phyloP scores from a whole-genome alignment of 2,329 filamentous ascomycete species.

The Aspergillus udagawae region DNA sequence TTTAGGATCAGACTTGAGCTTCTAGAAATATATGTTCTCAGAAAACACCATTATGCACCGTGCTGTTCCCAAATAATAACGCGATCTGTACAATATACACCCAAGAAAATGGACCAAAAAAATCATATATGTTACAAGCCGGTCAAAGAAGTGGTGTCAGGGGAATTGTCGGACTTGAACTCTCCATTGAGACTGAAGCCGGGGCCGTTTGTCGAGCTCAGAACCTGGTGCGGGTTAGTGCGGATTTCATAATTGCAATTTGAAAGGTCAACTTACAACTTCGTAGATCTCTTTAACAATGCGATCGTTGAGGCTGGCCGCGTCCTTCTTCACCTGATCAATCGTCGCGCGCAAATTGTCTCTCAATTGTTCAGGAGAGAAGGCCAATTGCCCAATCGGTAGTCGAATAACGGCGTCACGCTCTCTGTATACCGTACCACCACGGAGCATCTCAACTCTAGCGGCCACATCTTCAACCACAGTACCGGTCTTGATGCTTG shows the following conservation, averaged over 20 bases:
- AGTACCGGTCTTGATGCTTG: slow-evolving; percentile 79
- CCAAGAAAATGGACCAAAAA: slow-evolving; percentile 22
- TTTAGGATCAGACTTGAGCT: slow-evolving; percentile 25
- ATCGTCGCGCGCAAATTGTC: slow-evolving; percentile 79
- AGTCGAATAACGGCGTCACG: slow-evolving; percentile 77
- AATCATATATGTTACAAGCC: slow-evolving; percentile 44
- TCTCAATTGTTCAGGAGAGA: slow-evolving; percentile 80
- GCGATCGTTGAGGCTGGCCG: slow-evolving; percentile 59
- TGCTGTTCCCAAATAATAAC: slow-evolving; percentile 37
- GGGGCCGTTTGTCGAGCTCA: slow-evolving; percentile 83
- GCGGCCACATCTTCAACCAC: slow-evolving; percentile 74
- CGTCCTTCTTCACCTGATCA: slow-evolving; percentile 72
- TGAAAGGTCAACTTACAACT: slow-evolving; percentile 47
- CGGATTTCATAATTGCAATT: slow-evolving; percentile 4
- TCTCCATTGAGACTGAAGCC: slow-evolving; percentile 83
- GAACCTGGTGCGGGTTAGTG: slow-evolving; percentile 59
- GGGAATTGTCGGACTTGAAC: slow-evolving; percentile 61
- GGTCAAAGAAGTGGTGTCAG: slow-evolving; percentile 47
- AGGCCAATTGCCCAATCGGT: slow-evolving; percentile 85
- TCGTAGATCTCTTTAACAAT: slow-evolving; percentile 70
- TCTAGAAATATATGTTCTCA: slow-evolving; percentile 20
- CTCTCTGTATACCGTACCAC: slow-evolving; percentile 84
- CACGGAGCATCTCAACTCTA: slow-evolving; percentile 77
- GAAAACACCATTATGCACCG: slow-evolving; percentile 41
- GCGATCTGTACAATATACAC: slow-evolving; percentile 35